A percentile compares a stretch with the other conserved stretches of the same genome.
Evolutionary conservation across 1,139 yeast species (phyloP).

Genomic region (Arxiozyma bovina): DNA sequence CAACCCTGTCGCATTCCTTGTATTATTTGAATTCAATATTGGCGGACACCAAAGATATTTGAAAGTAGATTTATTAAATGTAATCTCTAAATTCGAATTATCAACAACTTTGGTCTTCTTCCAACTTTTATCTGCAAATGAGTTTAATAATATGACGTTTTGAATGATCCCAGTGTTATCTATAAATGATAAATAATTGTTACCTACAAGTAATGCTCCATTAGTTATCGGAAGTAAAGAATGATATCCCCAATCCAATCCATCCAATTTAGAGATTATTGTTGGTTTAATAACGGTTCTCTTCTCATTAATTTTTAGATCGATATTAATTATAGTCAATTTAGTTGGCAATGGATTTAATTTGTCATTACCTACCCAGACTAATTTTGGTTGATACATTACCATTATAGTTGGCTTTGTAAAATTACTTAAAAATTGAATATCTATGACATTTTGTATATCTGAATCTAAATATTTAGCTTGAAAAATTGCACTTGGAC

Average conservation of each 20-base stretch:
- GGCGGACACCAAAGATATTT: constrained; percentile 15
- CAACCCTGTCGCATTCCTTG: neutral
- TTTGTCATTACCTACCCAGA: constrained; percentile 62
- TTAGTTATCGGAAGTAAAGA: constrained; percentile 57
- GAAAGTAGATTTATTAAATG: constrained; percentile 12
- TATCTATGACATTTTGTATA: constrained; percentile 55
- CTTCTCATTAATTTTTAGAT: constrained; percentile 7
- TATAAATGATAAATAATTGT: constrained; percentile 69
- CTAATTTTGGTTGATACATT: constrained; percentile 50
- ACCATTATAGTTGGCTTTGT: constrained; percentile 76
- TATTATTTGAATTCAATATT: neutral
- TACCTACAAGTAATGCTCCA: constrained; percentile 65
- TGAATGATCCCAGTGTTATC: constrained; percentile 61
- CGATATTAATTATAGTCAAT: constrained; percentile 13
- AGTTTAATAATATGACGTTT: constrained; percentile 21
- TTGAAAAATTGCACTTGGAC: constrained; percentile 38
- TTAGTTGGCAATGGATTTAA: constrained; percentile 20
- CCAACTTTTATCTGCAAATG: constrained; percentile 20
- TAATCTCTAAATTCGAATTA: constrained; percentile 18
- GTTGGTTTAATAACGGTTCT: constrained; percentile 16
- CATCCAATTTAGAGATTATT: constrained; percentile 23
- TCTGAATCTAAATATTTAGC: constrained; percentile 50
- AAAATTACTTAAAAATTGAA: constrained; percentile 62
- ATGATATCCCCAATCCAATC: constrained; percentile 69
- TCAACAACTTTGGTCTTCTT: constrained; percentile 23